Evolutionary conservation across 495 filamentous ascomycete species (phyloP).

Genomic region (Neurospora pannonica): DNA sequence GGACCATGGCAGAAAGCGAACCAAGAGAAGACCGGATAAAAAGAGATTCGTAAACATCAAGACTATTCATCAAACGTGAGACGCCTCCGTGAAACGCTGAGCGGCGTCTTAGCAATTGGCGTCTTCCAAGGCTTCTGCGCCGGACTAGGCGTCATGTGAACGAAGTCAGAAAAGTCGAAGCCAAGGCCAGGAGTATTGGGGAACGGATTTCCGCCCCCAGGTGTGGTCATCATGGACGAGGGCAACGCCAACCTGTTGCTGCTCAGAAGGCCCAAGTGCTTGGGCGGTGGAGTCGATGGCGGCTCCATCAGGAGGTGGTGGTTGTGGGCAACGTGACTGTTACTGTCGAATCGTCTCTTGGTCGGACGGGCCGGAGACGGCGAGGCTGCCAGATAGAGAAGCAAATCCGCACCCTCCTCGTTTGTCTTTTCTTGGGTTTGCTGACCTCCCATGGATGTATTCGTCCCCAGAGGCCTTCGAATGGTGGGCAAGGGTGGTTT

Average conservation of each 20-base stretch:
- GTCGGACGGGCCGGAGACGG: slow-evolving; percentile 64
- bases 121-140: slow-evolving; percentile 77
- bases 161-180: slow-evolving; percentile 94
- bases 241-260: slow-evolving; percentile 56
- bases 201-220: slow-evolving; percentile 55
- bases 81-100: slow-evolving; percentile 29
- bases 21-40: not conserved
- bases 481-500: not conserved
- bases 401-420: slow-evolving; percentile 81
- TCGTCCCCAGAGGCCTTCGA: not conserved
- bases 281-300: slow-evolving; percentile 81
- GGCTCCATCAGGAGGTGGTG: slow-evolving; percentile 43
- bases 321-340: not conserved
- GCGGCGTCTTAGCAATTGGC: slow-evolving; percentile 44
- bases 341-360: slow-evolving; percentile 6
- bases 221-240: slow-evolving; percentile 84
- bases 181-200: slow-evolving; percentile 52
- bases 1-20: not conserved
- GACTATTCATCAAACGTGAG: slow-evolving; percentile 37
- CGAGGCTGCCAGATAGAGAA: slow-evolving; percentile 87
- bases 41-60: not conserved
- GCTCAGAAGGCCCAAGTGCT: slow-evolving; percentile 16
- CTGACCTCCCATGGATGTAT: not conserved
- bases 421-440: slow-evolving; percentile 38
- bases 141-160: slow-evolving; percentile 92